Conservation (phyloP, 2,329 filamentous ascomycete genomes). For the Nothopassalora personata region DNA sequence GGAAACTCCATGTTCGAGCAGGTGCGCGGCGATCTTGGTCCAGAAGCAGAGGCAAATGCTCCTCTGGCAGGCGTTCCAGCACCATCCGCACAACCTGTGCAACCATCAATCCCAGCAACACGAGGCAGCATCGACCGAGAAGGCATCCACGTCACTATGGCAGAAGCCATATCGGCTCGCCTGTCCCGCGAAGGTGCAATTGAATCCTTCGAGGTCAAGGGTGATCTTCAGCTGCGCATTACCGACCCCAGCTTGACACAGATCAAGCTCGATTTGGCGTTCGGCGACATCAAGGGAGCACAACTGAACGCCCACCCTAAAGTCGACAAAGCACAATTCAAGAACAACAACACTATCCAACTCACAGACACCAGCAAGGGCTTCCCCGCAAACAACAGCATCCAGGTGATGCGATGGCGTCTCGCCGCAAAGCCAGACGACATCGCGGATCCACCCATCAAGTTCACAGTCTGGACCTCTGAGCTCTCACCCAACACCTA, state of each 20-base stretch:
- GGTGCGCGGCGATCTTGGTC: constrained; percentile 84
- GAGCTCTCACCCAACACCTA: constrained; percentile 74
- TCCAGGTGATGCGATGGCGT: constrained; percentile 90
- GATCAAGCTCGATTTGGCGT: constrained; percentile 75
- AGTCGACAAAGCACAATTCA: constrained; percentile 85
- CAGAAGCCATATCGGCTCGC: constrained; percentile 84
- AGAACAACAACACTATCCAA: constrained; percentile 75
- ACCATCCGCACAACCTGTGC: constrained; percentile 45
- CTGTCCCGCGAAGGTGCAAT: constrained; percentile 82
- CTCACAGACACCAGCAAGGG: constrained; percentile 81
- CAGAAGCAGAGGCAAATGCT: constrained; percentile 67
- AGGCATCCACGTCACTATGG: constrained; percentile 80
- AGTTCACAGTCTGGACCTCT: constrained; percentile 97
- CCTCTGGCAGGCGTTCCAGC: constrained; percentile 59
- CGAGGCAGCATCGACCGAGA: constrained; percentile 68
- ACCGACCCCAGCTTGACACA: constrained; percentile 84
- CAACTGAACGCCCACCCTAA: constrained; percentile 96
- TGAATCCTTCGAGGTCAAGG: constrained; percentile 82
- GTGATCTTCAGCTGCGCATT: constrained; percentile 86
- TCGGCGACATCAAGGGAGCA: constrained; percentile 72
- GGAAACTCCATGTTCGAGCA: constrained; percentile 97
- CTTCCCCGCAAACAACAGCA: constrained; percentile 90
- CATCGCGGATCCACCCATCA: constrained; percentile 76
- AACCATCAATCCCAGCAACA: constrained; percentile 49
- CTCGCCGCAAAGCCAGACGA: constrained; percentile 77